Evolutionary conservation across 768 basidiomycete species (phyloP).

Genomic region (Leccinum sublutescens): DNA sequence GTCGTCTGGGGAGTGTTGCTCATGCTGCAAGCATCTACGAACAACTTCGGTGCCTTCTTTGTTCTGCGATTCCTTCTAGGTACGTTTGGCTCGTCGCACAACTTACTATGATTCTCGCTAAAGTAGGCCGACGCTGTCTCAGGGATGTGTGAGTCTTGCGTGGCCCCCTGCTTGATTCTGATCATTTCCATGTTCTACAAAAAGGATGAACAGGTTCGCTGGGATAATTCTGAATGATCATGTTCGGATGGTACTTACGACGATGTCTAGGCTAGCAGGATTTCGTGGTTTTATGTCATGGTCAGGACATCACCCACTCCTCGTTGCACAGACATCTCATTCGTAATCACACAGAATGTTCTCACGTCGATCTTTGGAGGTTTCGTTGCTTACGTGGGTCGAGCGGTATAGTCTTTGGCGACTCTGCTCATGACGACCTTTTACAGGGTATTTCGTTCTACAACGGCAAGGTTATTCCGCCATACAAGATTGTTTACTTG

Average conservation of each 20-base stretch:
- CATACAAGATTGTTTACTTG: conserved; percentile 63
- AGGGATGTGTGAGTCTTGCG: conserved; percentile 71
- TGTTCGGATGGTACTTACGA: conserved; percentile 5
- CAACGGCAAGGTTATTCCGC: conserved; percentile 43
- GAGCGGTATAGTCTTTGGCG: background rate
- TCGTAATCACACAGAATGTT: conserved; percentile 45
- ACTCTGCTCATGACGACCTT: background rate
- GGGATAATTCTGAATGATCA: background rate
- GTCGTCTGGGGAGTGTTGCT: conserved; percentile 57
- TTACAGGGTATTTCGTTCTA: conserved; percentile 56
- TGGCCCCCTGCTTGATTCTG: conserved; percentile 60
- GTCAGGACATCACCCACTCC: conserved; percentile 29
- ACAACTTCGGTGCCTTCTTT: conserved; percentile 61
- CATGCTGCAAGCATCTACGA: conserved; percentile 57
- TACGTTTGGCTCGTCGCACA: conserved; percentile 16
- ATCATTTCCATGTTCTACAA: conserved; percentile 69
- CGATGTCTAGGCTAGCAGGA: conserved; percentile 44
- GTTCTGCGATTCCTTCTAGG: conserved; percentile 59
- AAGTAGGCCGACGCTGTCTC: background rate
- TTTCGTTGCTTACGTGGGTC: conserved; percentile 57
- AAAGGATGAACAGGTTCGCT: conserved; percentile 57
- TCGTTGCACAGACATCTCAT: background rate
- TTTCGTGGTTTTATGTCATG: conserved; percentile 69
- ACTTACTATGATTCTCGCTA: background rate
- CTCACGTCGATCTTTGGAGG: conserved; percentile 61